Conservation (phyloP, 352 stramenopile species). For the Blastocystis sp. region DNA sequence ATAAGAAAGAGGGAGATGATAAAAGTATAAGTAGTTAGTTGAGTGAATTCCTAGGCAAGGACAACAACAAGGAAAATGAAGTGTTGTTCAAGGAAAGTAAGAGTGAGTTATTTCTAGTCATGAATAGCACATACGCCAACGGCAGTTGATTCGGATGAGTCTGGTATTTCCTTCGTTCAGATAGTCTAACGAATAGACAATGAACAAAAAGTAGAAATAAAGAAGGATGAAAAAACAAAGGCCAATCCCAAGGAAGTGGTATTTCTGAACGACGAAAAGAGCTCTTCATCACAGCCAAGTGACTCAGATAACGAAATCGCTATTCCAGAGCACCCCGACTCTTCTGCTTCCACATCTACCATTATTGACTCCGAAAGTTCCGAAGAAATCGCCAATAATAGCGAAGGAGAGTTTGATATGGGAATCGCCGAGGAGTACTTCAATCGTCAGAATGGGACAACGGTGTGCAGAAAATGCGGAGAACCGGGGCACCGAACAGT, state of each 20-base stretch:
- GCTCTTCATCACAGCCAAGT: neutral
- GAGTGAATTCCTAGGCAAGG: no score
- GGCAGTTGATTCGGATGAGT: neutral
- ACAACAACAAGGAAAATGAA: no score
- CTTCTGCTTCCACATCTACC: neutral
- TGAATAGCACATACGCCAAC: conserved; percentile 35
- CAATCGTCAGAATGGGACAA: conserved; percentile 24
- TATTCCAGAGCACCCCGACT: neutral
- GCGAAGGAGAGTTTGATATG: neutral
- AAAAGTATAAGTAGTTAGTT: neutral
- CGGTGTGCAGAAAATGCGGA: neutral
- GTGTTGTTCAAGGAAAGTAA: conserved; percentile 1
- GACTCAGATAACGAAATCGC: neutral
- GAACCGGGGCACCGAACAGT: neutral
- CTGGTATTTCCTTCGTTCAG: neutral
- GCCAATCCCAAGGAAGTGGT: conserved; percentile 37
- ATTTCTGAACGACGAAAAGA: conserved; percentile 21
- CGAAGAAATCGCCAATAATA: neutral
- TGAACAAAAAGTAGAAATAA: neutral
- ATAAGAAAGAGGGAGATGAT: neutral
- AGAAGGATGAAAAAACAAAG: neutral
- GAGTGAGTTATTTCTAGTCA: neutral
- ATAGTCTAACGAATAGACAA: neutral
- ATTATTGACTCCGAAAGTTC: neutral
- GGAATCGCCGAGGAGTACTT: conserved; percentile 3